Evolutionary conservation across 2,329 filamentous ascomycete genomes (phyloP).

Genomic region (Fonsecaea multimorphosa): DNA sequence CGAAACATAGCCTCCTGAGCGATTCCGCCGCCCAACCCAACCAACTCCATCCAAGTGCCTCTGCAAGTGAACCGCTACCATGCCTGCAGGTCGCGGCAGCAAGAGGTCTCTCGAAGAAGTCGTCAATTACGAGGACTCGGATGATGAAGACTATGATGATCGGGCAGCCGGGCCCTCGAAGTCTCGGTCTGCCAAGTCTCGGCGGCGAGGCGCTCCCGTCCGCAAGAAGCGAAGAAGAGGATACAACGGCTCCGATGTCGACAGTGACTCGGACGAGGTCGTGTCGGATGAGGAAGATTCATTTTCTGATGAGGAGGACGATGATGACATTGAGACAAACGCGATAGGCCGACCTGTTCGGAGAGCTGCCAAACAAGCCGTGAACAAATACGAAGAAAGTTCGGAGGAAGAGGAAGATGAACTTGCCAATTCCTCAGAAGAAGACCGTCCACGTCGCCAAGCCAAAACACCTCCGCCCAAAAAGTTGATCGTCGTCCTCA

Average conservation of each 20-base stretch:
- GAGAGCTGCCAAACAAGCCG: conserved; percentile 59
- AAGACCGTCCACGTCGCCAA: conserved; percentile 39
- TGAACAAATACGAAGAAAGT: conserved; percentile 62
- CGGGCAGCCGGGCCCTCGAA: conserved; percentile 43
- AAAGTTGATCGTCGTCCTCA: conserved; percentile 36
- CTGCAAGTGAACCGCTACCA: conserved; percentile 1
- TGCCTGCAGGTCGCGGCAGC: conserved; percentile 20
- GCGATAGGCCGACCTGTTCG: conserved; percentile 63
- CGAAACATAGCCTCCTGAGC: not conserved
- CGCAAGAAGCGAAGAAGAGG: conserved; percentile 47
- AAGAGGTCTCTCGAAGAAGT: conserved; percentile 54
- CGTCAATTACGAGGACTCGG: conserved; percentile 51
- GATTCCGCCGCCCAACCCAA: not conserved
- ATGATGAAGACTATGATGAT: conserved; percentile 55
- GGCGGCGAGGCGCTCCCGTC: conserved; percentile 44
- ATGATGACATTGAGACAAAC: conserved; percentile 56
- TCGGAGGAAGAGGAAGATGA: conserved; percentile 47
- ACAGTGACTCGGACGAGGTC: conserved; percentile 54
- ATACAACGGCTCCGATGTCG: conserved; percentile 47
- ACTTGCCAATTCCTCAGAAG: conserved; percentile 36
- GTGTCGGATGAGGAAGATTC: conserved; percentile 53
- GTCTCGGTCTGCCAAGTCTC: conserved; percentile 43
- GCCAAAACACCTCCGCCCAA: conserved; percentile 41
- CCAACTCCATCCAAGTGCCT: not conserved
- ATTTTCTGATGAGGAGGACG: conserved; percentile 52